Evolutionary conservation across 805 yeast species (phyloP).

Genomic region (Saccharomycopsis vini): DNA sequence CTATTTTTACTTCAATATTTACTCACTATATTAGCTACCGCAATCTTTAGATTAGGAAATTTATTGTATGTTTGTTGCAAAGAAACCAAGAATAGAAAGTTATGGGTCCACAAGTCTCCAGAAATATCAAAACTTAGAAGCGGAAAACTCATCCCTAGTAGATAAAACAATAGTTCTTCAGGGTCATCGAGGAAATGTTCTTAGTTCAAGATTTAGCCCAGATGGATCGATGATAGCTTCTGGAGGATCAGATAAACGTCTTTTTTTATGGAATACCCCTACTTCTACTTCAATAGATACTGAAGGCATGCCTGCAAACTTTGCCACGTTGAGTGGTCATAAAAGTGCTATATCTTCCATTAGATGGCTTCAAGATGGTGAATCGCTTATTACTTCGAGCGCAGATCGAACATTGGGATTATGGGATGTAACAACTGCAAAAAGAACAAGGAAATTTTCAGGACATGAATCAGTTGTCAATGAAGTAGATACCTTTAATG

Average conservation of each 20-base stretch:
- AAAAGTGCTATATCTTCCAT: conserved; percentile 57
- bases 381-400: conserved; percentile 37
- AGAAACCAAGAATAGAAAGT: too few species aligned
- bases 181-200: conserved; percentile 48
- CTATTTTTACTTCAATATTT: too few species aligned
- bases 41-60: too few species aligned
- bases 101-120: too few species aligned
- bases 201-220: conserved; percentile 41
- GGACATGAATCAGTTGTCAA: conserved; percentile 50
- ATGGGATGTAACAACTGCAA: conserved; percentile 56
- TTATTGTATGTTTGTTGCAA: too few species aligned
- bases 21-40: too few species aligned
- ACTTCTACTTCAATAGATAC: conserved; percentile 21
- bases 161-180: conserved; percentile 27
- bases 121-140: background rate
- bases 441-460: conserved; percentile 42
- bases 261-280: conserved; percentile 28
- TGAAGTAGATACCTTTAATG: conserved; percentile 33
- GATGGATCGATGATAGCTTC: conserved; percentile 49
- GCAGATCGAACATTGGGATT: conserved; percentile 54
- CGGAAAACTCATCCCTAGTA: conserved; percentile 2
- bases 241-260: conserved; percentile 50
- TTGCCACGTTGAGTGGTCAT: conserved; percentile 44
- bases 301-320: conserved; percentile 26
- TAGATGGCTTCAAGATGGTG: conserved; percentile 42